Evolutionary conservation across 768 basidiomycete species (phyloP).

Genomic region (Russula brevipes): DNA sequence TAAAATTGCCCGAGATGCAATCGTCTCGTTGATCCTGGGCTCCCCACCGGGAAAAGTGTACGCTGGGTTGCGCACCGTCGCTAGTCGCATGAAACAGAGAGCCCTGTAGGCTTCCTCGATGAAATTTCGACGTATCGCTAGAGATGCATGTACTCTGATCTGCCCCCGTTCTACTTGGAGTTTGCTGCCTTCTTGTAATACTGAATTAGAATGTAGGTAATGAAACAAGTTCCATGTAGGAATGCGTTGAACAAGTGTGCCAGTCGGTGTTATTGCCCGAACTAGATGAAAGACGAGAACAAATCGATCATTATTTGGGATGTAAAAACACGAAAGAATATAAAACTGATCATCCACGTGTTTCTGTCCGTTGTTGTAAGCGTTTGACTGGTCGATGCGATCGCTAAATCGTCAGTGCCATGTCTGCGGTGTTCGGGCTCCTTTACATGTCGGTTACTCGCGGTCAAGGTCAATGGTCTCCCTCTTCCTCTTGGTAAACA

Average conservation of each 20-base stretch:
- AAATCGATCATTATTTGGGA: too few relatives aligned
- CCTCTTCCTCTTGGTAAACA: neutral
- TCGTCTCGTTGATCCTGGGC: conserved; percentile 91
- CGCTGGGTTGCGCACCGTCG: conserved; percentile 84
- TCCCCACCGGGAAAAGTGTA: conserved; percentile 95
- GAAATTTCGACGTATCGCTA: conserved; percentile 1
- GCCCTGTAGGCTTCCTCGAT: conserved; percentile 47
- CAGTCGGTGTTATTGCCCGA: neutral
- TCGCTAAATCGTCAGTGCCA: too few relatives aligned
- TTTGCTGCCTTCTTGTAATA: neutral
- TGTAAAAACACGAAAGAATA: too few relatives aligned
- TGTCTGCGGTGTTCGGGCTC: neutral
- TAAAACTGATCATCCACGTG: too few relatives aligned
- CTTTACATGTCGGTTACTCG: neutral
- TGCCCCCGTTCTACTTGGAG: too few relatives aligned
- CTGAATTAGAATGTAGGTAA: neutral
- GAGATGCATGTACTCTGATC: conserved; percentile 4
- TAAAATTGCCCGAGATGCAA: conserved; percentile 93
- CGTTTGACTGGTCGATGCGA: too few relatives aligned
- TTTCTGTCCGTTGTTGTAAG: too few relatives aligned
- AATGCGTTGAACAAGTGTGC: neutral
- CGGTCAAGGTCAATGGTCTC: conserved; percentile 13
- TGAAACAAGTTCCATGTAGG: neutral
- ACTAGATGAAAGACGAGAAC: too few relatives aligned
- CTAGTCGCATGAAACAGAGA: conserved; percentile 89